Evolutionary conservation across 495 filamentous ascomycete genomes (phyloP).

Genomic region (Neurospora sp.): DNA sequence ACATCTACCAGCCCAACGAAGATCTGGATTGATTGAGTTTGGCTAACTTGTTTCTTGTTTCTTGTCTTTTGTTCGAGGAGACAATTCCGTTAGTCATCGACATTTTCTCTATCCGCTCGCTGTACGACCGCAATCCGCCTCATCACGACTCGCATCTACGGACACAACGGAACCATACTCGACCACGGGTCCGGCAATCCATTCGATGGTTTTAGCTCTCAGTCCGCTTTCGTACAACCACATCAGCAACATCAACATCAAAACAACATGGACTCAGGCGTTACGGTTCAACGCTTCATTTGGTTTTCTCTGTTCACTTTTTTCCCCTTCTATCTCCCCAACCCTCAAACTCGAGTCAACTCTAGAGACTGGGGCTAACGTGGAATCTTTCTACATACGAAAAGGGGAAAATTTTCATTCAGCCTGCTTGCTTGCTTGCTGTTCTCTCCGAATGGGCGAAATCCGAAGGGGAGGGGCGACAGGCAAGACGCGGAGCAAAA

Average conservation of each 20-base stretch:
- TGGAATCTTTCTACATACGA: background rate
- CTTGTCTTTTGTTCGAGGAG: background rate
- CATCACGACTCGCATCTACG: background rate
- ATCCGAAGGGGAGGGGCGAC: too few species aligned
- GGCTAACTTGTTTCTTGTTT: background rate
- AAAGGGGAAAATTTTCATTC: background rate
- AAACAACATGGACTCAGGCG: background rate
- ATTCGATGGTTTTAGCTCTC: background rate
- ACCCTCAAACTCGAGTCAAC: background rate
- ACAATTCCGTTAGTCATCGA: background rate
- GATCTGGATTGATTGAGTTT: conserved; percentile 49
- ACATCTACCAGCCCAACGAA: conserved; percentile 75
- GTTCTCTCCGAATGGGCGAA: too few species aligned
- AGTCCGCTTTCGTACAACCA: background rate
- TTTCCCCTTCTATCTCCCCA: background rate
- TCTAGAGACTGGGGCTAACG: background rate
- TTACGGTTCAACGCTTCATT: background rate
- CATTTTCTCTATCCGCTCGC: background rate
- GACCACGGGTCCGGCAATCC: background rate
- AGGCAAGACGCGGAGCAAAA: too few species aligned
- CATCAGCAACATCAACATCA: background rate
- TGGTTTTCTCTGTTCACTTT: background rate
- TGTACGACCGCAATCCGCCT: background rate
- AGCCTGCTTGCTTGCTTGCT: background rate
- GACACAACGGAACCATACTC: background rate